Conservation (phyloP, 1,284 basidiomycete species). For the Ceratorhiza oryzae-sativae region DNA sequence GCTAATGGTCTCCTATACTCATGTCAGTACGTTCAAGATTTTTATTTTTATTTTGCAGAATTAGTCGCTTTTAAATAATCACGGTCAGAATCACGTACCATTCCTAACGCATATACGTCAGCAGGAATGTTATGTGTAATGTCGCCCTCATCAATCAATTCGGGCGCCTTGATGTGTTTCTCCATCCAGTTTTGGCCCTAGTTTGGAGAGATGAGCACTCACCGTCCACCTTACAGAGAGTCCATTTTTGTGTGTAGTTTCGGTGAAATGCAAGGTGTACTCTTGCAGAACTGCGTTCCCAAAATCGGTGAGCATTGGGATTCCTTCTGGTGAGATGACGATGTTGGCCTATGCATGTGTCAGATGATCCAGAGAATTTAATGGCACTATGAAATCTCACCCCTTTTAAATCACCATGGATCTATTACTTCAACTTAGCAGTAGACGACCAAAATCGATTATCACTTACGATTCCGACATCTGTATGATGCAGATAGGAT, state of each 20-base stretch:
- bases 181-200: neutral
- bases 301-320: constrained; percentile 1
- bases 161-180: constrained; percentile 7
- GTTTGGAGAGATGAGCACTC: neutral
- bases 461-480: constrained; percentile 12
- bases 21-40: too few relatives aligned
- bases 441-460: neutral
- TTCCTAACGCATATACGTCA: constrained; percentile 18
- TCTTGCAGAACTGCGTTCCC: neutral
- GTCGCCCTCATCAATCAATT: neutral
- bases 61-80: too few relatives aligned
- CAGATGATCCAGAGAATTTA: neutral
- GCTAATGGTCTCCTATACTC: neutral
- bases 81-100: neutral
- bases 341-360: neutral
- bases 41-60: too few relatives aligned
- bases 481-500: neutral
- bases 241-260: neutral
- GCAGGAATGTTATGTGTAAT: neutral
- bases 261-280: neutral
- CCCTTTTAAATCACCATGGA: constrained; percentile 31
- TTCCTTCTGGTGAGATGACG: neutral
- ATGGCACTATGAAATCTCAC: neutral
- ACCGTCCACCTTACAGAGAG: constrained; percentile 6
- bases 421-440: neutral